Evolutionary conservation across 176 grass and related monocot genomes (phyloP), one percentile per base, ranked within the genome.

Genomic region (Tillandsia leiboldiana): DNA sequence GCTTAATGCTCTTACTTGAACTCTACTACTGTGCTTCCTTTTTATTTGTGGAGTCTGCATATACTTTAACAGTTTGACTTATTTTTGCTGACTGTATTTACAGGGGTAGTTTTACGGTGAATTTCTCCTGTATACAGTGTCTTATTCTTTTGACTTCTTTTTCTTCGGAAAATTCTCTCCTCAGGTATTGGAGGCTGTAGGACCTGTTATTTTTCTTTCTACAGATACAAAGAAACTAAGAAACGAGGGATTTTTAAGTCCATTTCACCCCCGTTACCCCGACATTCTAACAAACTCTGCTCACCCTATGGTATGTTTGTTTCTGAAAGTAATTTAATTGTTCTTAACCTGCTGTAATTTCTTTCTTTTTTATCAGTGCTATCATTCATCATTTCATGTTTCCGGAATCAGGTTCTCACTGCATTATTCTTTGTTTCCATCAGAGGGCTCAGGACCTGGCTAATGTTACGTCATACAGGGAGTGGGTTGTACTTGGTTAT

Each of bases 401-500:
- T 42, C 33, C 33, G 3, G 33, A 42, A 42, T 51, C 29, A 18
- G 22, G 11, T 71, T 78, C 14, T 29, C 26, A 27, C 42, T 72
- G 29, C 53, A 42, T 68, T n/a, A 59, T 23, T 65, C 67, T 27
- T 74, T 89, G 28, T 78, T 89, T 66, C 42, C n/a, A 75, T 75
- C 81, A 97, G 93, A 97, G 93, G 80, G 93, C 93, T 73, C 93
- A 97, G 85, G 93, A 97, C 77, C 83, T 97, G 79, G 93, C 93
- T 67, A 90, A 97, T 85, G 93, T 90, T 52, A 97, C 93, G n/a
- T 97, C 84, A 50, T 97, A 97, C 73, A 81, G 86, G 66, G 89
- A 97, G 70, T 97, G 93, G 89, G 84, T 97, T 88, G 74, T 92
- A 74, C 76, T 97, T 79, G 93, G 93, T 11, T 97, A 90, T 82